Evolutionary conservation across 495 filamentous ascomycete species (phyloP).

Genomic region (Aspergillus funiculosus): DNA sequence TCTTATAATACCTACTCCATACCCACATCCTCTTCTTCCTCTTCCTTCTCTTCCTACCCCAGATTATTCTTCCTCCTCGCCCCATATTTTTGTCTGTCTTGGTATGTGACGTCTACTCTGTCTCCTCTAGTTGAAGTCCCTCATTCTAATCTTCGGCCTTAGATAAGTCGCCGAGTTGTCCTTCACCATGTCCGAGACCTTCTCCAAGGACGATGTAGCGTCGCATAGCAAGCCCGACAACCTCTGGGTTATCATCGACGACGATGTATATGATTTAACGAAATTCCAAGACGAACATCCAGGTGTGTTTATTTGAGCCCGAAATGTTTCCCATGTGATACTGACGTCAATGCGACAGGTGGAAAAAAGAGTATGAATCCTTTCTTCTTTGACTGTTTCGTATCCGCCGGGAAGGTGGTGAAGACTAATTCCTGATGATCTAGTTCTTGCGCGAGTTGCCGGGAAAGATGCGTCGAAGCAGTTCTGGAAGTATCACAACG

Average conservation of each 20-base stretch:
- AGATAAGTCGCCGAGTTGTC: too few species aligned
- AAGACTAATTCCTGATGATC: too few species aligned
- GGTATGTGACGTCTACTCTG: too few species aligned
- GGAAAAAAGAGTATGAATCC: slow-evolving; percentile 96
- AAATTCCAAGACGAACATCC: slow-evolving; percentile 93
- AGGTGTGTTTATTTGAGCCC: slow-evolving; percentile 43
- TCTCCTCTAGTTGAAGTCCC: too few species aligned
- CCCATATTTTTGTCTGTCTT: not conserved
- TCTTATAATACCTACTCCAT: too few species aligned
- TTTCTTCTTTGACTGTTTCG: too few species aligned
- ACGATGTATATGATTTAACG: slow-evolving; percentile 94
- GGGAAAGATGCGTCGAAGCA: slow-evolving; percentile 97
- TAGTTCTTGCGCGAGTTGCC: slow-evolving; percentile 82
- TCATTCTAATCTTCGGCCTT: too few species aligned
- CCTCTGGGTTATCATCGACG: slow-evolving; percentile 87
- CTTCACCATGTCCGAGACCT: slow-evolving; percentile 78
- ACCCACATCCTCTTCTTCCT: slow-evolving; percentile 3
- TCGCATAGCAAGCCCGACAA: slow-evolving; percentile 82
- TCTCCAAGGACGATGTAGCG: slow-evolving; percentile 77
- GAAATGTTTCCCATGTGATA: slow-evolving; percentile 7
- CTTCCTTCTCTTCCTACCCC: slow-evolving; percentile 8
- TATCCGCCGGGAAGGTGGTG: not conserved
- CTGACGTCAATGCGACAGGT: slow-evolving; percentile 44
- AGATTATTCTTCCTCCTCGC: slow-evolving; percentile 4
- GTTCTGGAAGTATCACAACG: slow-evolving; percentile 99